phyloP scores from a whole-genome alignment of 2,329 filamentous ascomycete species.

The Beauveria varroae region DNA sequence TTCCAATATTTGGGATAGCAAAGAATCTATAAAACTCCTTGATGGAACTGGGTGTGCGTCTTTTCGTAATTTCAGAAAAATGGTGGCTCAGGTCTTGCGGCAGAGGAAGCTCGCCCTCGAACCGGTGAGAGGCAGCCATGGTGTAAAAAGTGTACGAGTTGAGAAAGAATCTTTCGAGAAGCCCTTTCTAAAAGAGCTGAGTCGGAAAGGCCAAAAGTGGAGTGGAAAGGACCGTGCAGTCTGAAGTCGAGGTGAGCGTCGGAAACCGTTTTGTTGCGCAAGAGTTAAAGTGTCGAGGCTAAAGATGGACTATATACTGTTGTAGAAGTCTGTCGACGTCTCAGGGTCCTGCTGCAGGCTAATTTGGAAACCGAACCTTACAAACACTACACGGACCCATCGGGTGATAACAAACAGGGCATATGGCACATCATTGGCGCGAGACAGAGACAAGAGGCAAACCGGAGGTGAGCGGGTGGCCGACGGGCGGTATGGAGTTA shows the following conservation, averaged over 20 bases:
- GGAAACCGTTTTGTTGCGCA: neutral
- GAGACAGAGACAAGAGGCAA: constrained; percentile 19
- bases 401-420: neutral
- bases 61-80: constrained; percentile 61
- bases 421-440: neutral
- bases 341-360: neutral
- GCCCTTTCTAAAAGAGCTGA: neutral
- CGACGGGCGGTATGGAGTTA: constrained; percentile 3
- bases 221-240: neutral
- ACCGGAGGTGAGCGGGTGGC: constrained; percentile 2
- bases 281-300: neutral
- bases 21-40: constrained; percentile 88
- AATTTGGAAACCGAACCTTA: neutral
- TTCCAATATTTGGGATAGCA: constrained; percentile 51
- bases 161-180: neutral
- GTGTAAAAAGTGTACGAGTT: neutral
- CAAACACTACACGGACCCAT: neutral
- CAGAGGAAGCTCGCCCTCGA: constrained; percentile 12
- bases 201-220: constrained; percentile 1
- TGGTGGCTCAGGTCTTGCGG: constrained; percentile 76
- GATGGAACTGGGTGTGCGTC: constrained; percentile 56
- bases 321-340: too few relatives aligned
- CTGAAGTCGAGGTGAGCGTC: neutral
- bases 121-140: neutral
- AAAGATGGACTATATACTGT: neutral